Evolutionary conservation across 2,329 filamentous ascomycete species (phyloP).

Genomic region (Phyllosticta paracitricarpa): DNA sequence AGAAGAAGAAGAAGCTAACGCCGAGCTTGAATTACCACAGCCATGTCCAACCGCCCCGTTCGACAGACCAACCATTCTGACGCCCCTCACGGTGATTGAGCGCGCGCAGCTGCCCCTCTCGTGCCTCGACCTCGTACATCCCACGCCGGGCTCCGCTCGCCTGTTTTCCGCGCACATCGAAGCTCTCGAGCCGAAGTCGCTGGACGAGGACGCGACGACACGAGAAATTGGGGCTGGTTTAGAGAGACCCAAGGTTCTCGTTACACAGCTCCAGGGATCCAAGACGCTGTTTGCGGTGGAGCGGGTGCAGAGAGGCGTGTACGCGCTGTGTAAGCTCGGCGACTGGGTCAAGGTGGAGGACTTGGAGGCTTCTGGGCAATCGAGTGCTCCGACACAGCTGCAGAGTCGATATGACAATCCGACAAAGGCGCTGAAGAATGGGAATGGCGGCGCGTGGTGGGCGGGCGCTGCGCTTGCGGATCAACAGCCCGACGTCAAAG

Average conservation of each 20-base stretch:
- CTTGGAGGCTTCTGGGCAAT: constrained; percentile 10
- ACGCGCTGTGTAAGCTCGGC: constrained; percentile 59
- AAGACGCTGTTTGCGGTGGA: constrained; percentile 76
- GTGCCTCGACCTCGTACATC: constrained; percentile 24
- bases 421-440: constrained; percentile 33
- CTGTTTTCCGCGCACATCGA: constrained; percentile 27
- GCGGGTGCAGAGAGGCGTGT: constrained; percentile 50
- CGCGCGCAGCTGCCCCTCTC: constrained; percentile 28
- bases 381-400: constrained; percentile 27
- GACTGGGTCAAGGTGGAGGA: constrained; percentile 50
- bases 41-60: constrained; percentile 21
- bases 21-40: constrained; percentile 1
- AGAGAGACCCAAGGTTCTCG: constrained; percentile 19
- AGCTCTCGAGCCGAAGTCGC: constrained; percentile 19
- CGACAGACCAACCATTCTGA: constrained; percentile 22
- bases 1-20: not conserved
- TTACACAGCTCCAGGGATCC: constrained; percentile 33
- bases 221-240: not conserved
- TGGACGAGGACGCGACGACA: constrained; percentile 1
- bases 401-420: constrained; percentile 40
- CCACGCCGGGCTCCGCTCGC: constrained; percentile 15
- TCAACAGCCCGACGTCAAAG: not conserved
- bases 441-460: constrained; percentile 22
- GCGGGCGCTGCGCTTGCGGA: constrained; percentile 18
- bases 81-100: constrained; percentile 24